phyloP scores from a whole-genome alignment of 2,329 filamentous ascomycete genomes.

The Paraphoma sp. region DNA sequence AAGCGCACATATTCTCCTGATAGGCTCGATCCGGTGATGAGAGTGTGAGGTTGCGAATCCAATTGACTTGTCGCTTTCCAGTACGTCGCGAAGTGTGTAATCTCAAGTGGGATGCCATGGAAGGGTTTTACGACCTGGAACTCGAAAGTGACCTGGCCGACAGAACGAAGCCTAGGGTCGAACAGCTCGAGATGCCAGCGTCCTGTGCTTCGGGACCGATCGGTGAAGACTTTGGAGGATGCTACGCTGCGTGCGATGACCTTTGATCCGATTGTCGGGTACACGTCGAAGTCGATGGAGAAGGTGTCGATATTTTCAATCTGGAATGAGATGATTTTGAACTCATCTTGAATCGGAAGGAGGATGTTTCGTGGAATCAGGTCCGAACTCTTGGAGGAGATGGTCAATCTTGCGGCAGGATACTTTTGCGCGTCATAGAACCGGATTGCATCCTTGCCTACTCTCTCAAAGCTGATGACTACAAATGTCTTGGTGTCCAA shows the following conservation, averaged over 20 bases:
- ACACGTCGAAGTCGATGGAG: constrained; percentile 95
- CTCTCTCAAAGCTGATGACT: constrained; percentile 85
- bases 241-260: constrained; percentile 96
- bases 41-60: constrained; percentile 81
- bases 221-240: constrained; percentile 83
- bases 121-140: constrained; percentile 98
- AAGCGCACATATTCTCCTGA: constrained; percentile 94
- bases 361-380: constrained; percentile 96
- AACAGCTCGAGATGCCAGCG: constrained; percentile 88
- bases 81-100: constrained; percentile 97
- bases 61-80: constrained; percentile 98
- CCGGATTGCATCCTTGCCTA: constrained; percentile 76
- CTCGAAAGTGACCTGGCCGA: constrained; percentile 92
- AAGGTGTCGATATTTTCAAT: constrained; percentile 93
- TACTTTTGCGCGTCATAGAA: constrained; percentile 99
- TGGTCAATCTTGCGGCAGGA: constrained; percentile 90
- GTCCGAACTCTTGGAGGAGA: constrained; percentile 95
- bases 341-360: constrained; percentile 94
- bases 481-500: constrained; percentile 97
- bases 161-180: constrained; percentile 86
- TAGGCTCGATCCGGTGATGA: constrained; percentile 93
- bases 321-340: constrained; percentile 91
- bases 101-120: constrained; percentile 87
- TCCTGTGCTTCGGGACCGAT: constrained; percentile 75
- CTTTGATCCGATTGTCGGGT: constrained; percentile 95